Base-by-base conservation (phyloP, 768 basidiomycete species). In the Mycena capillaripes region DNA sequence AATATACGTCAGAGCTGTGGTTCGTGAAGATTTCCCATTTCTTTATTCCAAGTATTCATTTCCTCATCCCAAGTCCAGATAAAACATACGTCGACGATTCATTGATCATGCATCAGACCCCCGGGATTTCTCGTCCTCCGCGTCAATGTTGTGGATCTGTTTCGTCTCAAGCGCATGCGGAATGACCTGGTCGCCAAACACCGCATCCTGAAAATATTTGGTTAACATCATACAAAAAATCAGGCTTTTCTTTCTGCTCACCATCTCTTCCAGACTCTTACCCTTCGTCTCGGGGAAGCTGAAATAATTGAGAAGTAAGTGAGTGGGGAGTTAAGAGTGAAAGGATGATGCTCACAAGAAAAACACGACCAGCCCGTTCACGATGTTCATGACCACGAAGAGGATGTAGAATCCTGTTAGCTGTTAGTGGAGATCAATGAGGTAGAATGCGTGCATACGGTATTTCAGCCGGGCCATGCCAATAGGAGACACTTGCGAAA, bases 201-300 rank as follows among this genome's bases (percentile, higher is more conserved):
- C 73, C 11, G 61, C 73, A 42, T 74, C 73, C 73, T 74, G 30
- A 57, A 38, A 25, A 27, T 23, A 14, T 16, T 1, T 2, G 10
- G 8, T 32, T 34, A 7, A 38, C 38, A 25, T n/a, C 17, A 23
- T 6, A 7, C 40, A 17, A 56, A 36, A 30, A 19, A 29, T 52
- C 29, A 29, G 19, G 21, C 2, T 12, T 21, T 50, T 3, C 5
- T 14, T 36, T 27, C 2, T 7, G 29, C 65, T 50, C 19, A 74
- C 73, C 73, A 74, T 74, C 66, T 74, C 73, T 32, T 74, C 73
- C 8, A 74, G 48, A 59, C 60, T 74, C 50, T 74, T 74, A 6
- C 73, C 73, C 29, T 74, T 74, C 5, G 73, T 74, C 44, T 74
- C 73, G 2, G 73, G 73, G 69, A 74, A 74, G n/a, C 73, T 74